These are phyloP conservation scores for Mycena metata DNA, from an alignment of 768 basidiomycete genomes.

Conservation along the genomic window DNA sequence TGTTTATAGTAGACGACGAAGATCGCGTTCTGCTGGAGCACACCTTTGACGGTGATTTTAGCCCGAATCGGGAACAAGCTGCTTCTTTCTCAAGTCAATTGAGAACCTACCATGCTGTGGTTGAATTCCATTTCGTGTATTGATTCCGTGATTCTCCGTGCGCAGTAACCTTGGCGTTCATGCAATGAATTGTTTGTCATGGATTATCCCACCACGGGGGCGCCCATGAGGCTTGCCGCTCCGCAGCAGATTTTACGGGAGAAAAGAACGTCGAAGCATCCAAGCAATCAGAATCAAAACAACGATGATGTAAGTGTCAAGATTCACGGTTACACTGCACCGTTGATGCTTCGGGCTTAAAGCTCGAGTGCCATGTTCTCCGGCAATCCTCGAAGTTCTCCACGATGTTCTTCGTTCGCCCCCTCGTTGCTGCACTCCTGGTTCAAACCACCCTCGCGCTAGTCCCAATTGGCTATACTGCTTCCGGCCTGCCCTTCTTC, in stretches of 20 bases:
- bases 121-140: no score
- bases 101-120: no score
- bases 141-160: no score
- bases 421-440: no score
- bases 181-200: no score
- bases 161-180: no score
- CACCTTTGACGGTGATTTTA: no score
- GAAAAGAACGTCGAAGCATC: slow-evolving; percentile 2
- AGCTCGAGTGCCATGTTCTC: slow-evolving; percentile 13
- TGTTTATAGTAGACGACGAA: no score
- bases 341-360: slow-evolving; percentile 11
- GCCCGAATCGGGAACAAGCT: no score
- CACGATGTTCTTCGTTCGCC: slow-evolving; percentile 28
- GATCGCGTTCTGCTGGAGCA: no score
- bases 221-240: no score
- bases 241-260: slow-evolving; percentile 11
- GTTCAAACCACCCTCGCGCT: slow-evolving; percentile 19
- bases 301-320: slow-evolving; percentile 6
- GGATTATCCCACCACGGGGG: no score
- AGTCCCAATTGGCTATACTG: slow-evolving; percentile 13
- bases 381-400: slow-evolving; percentile 15
- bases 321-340: slow-evolving; percentile 6
- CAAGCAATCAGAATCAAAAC: slow-evolving; percentile 13
- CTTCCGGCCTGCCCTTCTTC: slow-evolving; percentile 19
- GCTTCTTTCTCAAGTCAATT: slow-evolving; percentile 7